Conservation (phyloP, 208 protist genomes). For the Acanthamoeba divionensis region DNA sequence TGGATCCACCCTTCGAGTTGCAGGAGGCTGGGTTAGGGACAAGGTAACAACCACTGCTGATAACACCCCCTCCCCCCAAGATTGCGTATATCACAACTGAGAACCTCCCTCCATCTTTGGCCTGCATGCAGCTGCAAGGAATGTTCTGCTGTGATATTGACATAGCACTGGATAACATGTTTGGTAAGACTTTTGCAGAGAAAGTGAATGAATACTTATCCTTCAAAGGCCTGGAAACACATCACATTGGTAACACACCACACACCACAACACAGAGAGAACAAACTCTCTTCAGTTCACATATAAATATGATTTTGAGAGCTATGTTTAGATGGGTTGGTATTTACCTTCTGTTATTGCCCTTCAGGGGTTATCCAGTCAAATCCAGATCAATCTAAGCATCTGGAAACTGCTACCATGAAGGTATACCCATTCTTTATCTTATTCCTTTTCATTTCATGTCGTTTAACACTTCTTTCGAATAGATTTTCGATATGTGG, state of each 20-base stretch:
- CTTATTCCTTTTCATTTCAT: no score
- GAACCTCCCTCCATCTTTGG: neutral
- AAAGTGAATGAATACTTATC: conserved; percentile 82
- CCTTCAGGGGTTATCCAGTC: conserved; percentile 91
- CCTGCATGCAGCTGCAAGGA: neutral
- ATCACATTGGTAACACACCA: no score
- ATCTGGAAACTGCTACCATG: conserved; percentile 96
- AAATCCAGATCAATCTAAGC: conserved; percentile 96
- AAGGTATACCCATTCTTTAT: conserved; percentile 82
- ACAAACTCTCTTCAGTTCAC: no score
- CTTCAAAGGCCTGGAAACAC: no score
- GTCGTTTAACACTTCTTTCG: no score
- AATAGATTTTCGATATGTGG: neutral
- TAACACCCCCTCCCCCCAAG: neutral
- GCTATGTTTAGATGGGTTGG: no score
- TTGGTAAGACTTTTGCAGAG: conserved; percentile 88
- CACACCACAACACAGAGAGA: neutral
- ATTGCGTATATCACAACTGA: neutral
- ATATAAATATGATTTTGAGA: no score
- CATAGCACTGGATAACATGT: conserved; percentile 92
- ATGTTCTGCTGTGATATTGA: conserved; percentile 77
- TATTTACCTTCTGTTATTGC: no score
- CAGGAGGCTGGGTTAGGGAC: conserved; percentile 97
- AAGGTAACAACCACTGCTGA: conserved; percentile 67
- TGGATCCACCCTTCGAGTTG: conserved; percentile 71